Conservation (phyloP, 768 basidiomycete genomes). For the Lyophyllum shimeji region DNA sequence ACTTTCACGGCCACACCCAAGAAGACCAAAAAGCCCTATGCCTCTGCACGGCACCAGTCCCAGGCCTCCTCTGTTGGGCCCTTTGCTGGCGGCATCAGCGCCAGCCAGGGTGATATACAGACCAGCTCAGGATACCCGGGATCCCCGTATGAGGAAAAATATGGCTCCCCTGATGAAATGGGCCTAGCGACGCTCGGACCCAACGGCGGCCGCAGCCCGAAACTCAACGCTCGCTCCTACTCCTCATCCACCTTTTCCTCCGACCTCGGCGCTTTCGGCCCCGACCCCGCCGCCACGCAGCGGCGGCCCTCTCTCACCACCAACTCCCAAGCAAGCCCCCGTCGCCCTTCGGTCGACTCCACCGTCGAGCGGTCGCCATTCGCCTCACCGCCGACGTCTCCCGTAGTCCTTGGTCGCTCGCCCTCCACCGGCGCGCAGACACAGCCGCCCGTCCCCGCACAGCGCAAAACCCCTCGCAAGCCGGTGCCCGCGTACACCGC, state of each 20-base stretch:
- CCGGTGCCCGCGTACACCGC: slow-evolving; percentile 20
- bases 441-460: neutral
- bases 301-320: neutral
- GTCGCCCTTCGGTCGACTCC: slow-evolving; percentile 10
- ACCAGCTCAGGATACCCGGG: slow-evolving; percentile 6
- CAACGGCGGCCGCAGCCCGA: neutral
- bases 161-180: slow-evolving; percentile 12
- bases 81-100: neutral
- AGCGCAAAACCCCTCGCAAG: slow-evolving; percentile 18
- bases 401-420: neutral
- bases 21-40: slow-evolving; percentile 6
- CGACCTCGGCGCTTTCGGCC: neutral
- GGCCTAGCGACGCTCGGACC: slow-evolving; percentile 3
- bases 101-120: slow-evolving; percentile 10
- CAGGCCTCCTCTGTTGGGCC: slow-evolving; percentile 3
- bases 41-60: slow-evolving; percentile 1
- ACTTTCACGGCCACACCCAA: slow-evolving; percentile 1
- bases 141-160: slow-evolving; percentile 19
- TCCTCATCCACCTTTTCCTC: slow-evolving; percentile 1
- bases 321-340: neutral
- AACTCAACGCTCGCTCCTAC: neutral
- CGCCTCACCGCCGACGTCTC: slow-evolving; percentile 3
- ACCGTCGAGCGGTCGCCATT: slow-evolving; percentile 5
- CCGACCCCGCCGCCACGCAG: neutral
- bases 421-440: neutral